phyloP scores from a whole-genome alignment of 2,329 filamentous ascomycete genomes.

The Claviceps sp. region DNA sequence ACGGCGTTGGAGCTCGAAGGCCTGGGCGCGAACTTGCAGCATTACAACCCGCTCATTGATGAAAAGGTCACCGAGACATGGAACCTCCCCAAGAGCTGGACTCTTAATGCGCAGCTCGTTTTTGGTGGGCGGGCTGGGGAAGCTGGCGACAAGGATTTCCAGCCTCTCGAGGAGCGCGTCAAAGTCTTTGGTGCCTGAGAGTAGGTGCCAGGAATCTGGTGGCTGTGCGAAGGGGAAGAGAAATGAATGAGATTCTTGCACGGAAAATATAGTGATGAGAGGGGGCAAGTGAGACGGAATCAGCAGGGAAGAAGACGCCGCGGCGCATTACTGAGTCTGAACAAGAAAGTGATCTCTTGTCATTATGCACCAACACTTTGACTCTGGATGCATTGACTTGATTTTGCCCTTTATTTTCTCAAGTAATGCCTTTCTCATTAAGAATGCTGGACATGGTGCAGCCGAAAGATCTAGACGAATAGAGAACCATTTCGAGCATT shows the following conservation, averaged over 20 bases:
- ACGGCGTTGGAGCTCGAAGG: constrained; percentile 71
- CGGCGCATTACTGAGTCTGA: too few species aligned
- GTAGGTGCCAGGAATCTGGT: not conserved
- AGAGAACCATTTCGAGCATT: too few species aligned
- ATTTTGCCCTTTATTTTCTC: too few species aligned
- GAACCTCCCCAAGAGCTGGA: constrained; percentile 60
- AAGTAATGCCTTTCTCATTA: too few species aligned
- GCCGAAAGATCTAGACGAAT: too few species aligned
- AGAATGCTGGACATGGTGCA: too few species aligned
- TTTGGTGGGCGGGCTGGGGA: constrained; percentile 54
- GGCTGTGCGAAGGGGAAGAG: not conserved
- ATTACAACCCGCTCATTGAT: constrained; percentile 79
- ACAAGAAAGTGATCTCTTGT: too few species aligned
- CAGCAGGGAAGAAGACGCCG: too few species aligned
- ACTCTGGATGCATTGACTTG: too few species aligned
- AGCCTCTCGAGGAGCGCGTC: constrained; percentile 51
- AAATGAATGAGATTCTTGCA: too few species aligned
- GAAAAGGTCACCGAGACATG: constrained; percentile 54
- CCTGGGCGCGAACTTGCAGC: constrained; percentile 78
- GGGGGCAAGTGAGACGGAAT: too few species aligned
- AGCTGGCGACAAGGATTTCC: constrained; percentile 49
- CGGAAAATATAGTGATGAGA: not conserved
- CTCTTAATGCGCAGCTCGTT: constrained; percentile 70
- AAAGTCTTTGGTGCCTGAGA: constrained; percentile 43
- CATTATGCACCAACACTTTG: too few species aligned